These are phyloP conservation scores for Kazachstania africana DNA, from an alignment of 805 yeast species.

Conservation along the genomic window DNA sequence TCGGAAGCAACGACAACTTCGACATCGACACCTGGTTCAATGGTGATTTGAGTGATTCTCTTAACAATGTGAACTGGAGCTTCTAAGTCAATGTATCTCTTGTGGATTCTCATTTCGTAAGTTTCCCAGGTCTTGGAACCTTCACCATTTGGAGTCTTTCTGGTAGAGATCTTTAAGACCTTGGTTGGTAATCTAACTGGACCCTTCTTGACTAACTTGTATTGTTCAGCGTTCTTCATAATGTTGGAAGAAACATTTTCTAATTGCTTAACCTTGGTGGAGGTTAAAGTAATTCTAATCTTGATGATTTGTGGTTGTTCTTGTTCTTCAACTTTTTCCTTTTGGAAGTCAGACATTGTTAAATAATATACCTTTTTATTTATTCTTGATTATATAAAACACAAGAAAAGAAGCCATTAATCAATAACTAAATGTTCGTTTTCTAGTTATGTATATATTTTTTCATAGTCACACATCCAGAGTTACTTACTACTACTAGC, in stretches of 20 bases:
- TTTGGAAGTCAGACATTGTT: slow-evolving; percentile 67
- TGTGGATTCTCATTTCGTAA: slow-evolving; percentile 99
- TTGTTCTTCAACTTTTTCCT: slow-evolving; percentile 78
- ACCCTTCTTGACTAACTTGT: slow-evolving; percentile 87
- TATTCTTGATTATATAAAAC: slow-evolving; percentile 6
- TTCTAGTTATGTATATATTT: too few species aligned
- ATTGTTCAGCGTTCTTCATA: slow-evolving; percentile 73
- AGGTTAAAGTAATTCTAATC: slow-evolving; percentile 98
- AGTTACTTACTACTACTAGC: too few species aligned
- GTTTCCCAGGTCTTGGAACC: slow-evolving; percentile 99
- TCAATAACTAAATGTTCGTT: too few species aligned
- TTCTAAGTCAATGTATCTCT: slow-evolving; percentile 96
- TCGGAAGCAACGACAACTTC: slow-evolving; percentile 69
- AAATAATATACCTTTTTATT: slow-evolving; percentile 34
- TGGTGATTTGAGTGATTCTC: slow-evolving; percentile 94
- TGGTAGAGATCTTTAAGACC: slow-evolving; percentile 94
- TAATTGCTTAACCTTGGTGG: slow-evolving; percentile 96
- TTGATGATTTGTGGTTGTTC: slow-evolving; percentile 78
- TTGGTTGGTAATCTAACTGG: slow-evolving; percentile 99
- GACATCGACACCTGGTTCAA: slow-evolving; percentile 99
- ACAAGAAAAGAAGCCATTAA: background rate
- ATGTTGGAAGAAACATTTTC: slow-evolving; percentile 93
- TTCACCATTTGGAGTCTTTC: slow-evolving; percentile 99
- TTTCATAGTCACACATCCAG: too few species aligned
- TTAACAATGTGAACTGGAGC: slow-evolving; percentile 90